Conservation (phyloP, 805 yeast species). For the Scheffersomyces spartinae region DNA sequence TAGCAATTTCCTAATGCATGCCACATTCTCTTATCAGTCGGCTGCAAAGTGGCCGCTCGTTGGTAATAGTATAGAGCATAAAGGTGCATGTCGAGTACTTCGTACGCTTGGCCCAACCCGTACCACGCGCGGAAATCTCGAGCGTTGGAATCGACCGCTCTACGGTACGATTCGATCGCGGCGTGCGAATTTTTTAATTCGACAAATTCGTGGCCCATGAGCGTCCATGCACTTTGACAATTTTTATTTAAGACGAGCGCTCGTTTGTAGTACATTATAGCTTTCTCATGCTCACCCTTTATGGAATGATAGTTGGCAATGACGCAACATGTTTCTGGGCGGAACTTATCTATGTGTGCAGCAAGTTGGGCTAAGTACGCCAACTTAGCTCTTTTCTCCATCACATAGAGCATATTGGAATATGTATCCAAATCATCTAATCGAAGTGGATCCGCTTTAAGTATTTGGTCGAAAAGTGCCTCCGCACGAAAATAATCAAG, state of each 20-base stretch:
- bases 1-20: constrained; percentile 85
- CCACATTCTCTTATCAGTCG: constrained; percentile 92
- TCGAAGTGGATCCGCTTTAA: constrained; percentile 68
- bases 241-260: constrained; percentile 73
- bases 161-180: constrained; percentile 87
- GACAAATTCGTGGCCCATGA: constrained; percentile 98
- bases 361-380: constrained; percentile 83
- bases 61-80: constrained; percentile 90
- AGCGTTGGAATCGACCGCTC: constrained; percentile 83
- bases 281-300: constrained; percentile 88
- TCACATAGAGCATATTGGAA: constrained; percentile 90
- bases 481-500: constrained; percentile 79
- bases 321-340: constrained; percentile 92
- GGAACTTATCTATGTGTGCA: constrained; percentile 66
- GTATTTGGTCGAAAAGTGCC: constrained; percentile 60
- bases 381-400: constrained; percentile 78
- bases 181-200: constrained; percentile 95
- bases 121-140: constrained; percentile 97
- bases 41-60: constrained; percentile 78
- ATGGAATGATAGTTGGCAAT: constrained; percentile 89
- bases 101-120: constrained; percentile 97
- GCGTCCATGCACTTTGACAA: constrained; percentile 89
- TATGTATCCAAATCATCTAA: constrained; percentile 86
- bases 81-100: constrained; percentile 87
- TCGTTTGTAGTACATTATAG: constrained; percentile 84